phyloP scores from a whole-genome alignment of 1,139 yeast genomes.

The Candida sp. region DNA sequence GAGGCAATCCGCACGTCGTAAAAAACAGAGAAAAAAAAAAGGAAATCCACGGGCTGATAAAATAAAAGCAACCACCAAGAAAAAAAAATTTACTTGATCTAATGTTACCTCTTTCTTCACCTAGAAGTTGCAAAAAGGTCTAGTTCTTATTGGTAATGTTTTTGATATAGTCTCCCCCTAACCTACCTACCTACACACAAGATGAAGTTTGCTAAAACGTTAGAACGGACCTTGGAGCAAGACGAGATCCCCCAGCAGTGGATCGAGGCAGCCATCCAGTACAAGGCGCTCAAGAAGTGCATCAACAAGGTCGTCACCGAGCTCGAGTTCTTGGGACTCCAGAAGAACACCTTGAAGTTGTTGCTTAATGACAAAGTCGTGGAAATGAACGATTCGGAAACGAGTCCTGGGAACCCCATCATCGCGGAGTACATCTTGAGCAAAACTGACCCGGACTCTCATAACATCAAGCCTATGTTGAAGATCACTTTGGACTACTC shows the following conservation, averaged over 20 bases:
- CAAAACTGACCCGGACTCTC: slow-evolving; percentile 24
- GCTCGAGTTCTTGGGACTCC: slow-evolving; percentile 55
- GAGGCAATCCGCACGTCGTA: no score
- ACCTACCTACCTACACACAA: background rate
- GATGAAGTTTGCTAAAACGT: slow-evolving; percentile 78
- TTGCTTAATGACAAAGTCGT: slow-evolving; percentile 34
- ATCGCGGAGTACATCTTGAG: slow-evolving; percentile 47
- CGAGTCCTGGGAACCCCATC: slow-evolving; percentile 41
- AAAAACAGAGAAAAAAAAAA: background rate
- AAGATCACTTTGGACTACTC: slow-evolving; percentile 42
- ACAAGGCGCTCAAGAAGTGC: slow-evolving; percentile 70
- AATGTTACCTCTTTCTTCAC: no score
- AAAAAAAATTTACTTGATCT: no score
- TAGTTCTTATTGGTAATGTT: no score
- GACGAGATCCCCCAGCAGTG: slow-evolving; percentile 72
- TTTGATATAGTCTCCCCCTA: no score
- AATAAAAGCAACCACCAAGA: no score
- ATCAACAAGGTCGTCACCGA: slow-evolving; percentile 67
- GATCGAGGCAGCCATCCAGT: slow-evolving; percentile 72
- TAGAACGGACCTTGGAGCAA: slow-evolving; percentile 63
- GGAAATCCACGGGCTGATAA: no score
- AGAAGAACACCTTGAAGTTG: slow-evolving; percentile 50
- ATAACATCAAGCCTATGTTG: slow-evolving; percentile 38
- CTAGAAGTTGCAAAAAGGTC: no score
- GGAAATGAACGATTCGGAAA: slow-evolving; percentile 36